Conservation (phyloP, 2,329 filamentous ascomycete genomes). For the Diaporthe citrichinensis region DNA sequence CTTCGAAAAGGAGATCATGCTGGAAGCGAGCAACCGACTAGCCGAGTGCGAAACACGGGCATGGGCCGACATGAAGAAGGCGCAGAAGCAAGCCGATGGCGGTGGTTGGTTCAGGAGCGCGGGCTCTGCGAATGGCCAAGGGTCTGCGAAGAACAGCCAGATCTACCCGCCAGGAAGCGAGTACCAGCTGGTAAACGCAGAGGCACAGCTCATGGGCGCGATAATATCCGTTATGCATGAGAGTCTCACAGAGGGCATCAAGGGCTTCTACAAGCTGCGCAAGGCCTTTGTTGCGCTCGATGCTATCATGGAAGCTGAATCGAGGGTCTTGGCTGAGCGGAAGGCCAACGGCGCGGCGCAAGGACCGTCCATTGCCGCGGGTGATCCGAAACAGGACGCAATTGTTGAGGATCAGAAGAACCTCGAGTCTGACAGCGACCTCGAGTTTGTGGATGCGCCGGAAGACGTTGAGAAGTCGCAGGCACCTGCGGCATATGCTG, state of each 20-base stretch:
- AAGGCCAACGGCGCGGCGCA: slow-evolving; percentile 26
- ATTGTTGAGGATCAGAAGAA: slow-evolving; percentile 35
- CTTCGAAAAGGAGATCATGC: slow-evolving; percentile 93
- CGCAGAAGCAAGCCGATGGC: slow-evolving; percentile 71
- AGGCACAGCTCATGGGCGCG: slow-evolving; percentile 90
- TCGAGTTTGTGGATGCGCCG: slow-evolving; percentile 71
- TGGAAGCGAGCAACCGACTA: slow-evolving; percentile 81
- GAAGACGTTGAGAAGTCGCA: slow-evolving; percentile 57
- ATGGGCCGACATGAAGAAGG: slow-evolving; percentile 81
- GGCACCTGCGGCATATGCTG: slow-evolving; percentile 62
- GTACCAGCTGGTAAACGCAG: slow-evolving; percentile 85
- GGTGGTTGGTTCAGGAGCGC: slow-evolving; percentile 46
- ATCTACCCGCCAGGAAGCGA: slow-evolving; percentile 89
- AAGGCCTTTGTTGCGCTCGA: slow-evolving; percentile 91
- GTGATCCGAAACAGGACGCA: slow-evolving; percentile 4
- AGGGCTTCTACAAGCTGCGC: slow-evolving; percentile 91
- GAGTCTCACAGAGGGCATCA: slow-evolving; percentile 90
- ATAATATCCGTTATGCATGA: slow-evolving; percentile 93
- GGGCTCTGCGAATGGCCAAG: slow-evolving; percentile 48
- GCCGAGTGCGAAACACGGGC: slow-evolving; percentile 82
- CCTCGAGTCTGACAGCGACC: slow-evolving; percentile 50
- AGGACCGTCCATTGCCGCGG: neutral
- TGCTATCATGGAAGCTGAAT: slow-evolving; percentile 81
- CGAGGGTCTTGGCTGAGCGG: slow-evolving; percentile 56
- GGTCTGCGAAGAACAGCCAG: slow-evolving; percentile 53